Percentiles rank a stretch among this genome's conserved stretches.
Evolutionary conservation across 306 rosid genomes (phyloP).

Genomic region (Aeschynomene evenia): DNA sequence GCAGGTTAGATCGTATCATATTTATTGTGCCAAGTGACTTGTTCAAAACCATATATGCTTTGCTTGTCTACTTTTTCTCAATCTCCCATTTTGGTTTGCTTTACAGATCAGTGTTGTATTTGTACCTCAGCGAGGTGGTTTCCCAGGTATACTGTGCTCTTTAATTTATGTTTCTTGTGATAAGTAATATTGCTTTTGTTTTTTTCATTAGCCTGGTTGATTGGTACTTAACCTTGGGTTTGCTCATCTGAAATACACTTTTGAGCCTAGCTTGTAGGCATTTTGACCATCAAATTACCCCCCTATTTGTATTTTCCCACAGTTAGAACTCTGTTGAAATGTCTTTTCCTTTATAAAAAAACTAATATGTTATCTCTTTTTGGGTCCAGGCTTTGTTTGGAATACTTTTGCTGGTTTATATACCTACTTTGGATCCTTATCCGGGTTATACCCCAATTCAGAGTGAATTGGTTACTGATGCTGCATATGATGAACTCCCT

Average conservation of each 20-base stretch:
- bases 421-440: slow-evolving; percentile 83
- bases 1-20: slow-evolving; percentile 53
- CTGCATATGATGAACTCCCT: slow-evolving; percentile 80
- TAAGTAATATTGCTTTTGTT: not conserved
- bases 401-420: slow-evolving; percentile 62
- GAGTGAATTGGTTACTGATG: slow-evolving; percentile 58
- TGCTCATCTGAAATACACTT: slow-evolving; percentile 13
- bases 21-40: slow-evolving; percentile 17
- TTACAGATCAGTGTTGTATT: slow-evolving; percentile 66
- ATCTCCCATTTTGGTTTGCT: slow-evolving; percentile 30
- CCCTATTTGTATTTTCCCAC: slow-evolving; percentile 6
- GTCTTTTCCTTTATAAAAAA: not conserved
- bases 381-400: slow-evolving; percentile 81
- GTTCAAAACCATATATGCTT: slow-evolving; percentile 4
- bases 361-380: slow-evolving; percentile 26
- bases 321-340: slow-evolving; percentile 3
- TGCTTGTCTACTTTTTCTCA: not conserved
- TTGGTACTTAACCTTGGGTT: slow-evolving; percentile 8
- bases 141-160: slow-evolving; percentile 58
- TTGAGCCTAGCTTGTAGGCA: slow-evolving; percentile 25
- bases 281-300: not conserved
- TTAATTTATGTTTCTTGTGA: slow-evolving; percentile 7
- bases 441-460: slow-evolving; percentile 72
- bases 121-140: slow-evolving; percentile 78
- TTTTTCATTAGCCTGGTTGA: slow-evolving; percentile 13